These are phyloP conservation scores for Microbotryum lychnidis-dioicae DNA, from an alignment of 1,284 basidiomycete genomes.

Conservation along the genomic window DNA sequence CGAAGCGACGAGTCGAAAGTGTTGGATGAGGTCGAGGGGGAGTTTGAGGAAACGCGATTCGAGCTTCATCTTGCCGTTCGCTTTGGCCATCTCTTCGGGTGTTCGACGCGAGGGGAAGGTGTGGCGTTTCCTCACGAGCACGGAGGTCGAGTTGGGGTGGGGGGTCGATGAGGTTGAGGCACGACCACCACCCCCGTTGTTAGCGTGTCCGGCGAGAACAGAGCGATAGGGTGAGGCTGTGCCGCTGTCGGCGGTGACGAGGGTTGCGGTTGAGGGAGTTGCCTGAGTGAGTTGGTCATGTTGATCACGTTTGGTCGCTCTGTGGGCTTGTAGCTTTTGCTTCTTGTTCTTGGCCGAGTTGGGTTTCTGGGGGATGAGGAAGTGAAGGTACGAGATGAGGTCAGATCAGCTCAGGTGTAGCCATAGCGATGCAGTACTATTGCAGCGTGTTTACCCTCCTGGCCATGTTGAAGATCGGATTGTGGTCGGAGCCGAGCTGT, in stretches of 20 bases:
- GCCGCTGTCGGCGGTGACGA: constrained; percentile 8
- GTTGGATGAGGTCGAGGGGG: constrained; percentile 9
- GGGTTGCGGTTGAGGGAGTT: constrained; percentile 35
- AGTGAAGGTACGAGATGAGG: not conserved
- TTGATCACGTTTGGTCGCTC: constrained; percentile 75
- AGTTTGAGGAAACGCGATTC: constrained; percentile 27
- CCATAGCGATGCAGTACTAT: too few species aligned
- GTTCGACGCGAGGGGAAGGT: constrained; percentile 10
- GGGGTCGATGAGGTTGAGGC: not conserved
- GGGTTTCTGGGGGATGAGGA: constrained; percentile 13
- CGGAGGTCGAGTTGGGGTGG: not conserved
- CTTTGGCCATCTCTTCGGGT: constrained; percentile 12
- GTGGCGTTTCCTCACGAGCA: constrained; percentile 1
- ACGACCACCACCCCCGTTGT: too few species aligned
- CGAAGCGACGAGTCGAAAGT: constrained; percentile 6
- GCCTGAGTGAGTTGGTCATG: constrained; percentile 34
- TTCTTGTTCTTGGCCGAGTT: constrained; percentile 22
- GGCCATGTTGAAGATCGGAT: too few species aligned
- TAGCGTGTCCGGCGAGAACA: not conserved
- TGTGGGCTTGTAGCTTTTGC: constrained; percentile 56
- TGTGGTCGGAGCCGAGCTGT: too few species aligned
- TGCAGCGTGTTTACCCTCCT: too few species aligned
- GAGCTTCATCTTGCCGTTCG: constrained; percentile 21
- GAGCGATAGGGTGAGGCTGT: not conserved
- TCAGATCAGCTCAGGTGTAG: too few species aligned